Conservation (phyloP, 352 stramenopile genomes). For the Phytophthora rubi region DNA sequence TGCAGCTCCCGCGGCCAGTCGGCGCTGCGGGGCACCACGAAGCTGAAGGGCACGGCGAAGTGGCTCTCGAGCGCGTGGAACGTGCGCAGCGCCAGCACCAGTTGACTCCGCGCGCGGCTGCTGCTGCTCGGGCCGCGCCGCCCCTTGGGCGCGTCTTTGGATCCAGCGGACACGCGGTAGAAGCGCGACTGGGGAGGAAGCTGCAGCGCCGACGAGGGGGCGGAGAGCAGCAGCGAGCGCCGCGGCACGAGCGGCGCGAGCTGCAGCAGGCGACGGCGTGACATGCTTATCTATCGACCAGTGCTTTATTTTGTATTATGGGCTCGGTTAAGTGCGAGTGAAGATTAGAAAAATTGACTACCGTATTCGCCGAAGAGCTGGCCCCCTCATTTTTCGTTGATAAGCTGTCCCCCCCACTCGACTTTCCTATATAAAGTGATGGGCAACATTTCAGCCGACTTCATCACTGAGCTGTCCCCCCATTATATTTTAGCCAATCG, state of each 20-base stretch:
- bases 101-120: slow-evolving; percentile 11
- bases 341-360: too few relatives aligned
- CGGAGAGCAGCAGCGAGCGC: background rate
- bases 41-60: slow-evolving; percentile 67
- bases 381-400: too few relatives aligned
- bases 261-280: background rate
- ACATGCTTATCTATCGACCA: background rate
- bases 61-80: slow-evolving; percentile 69
- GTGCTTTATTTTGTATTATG: background rate
- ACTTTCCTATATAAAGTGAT: too few relatives aligned
- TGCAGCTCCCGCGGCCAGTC: slow-evolving; percentile 60
- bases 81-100: slow-evolving; percentile 56
- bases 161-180: background rate
- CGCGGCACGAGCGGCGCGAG: background rate
- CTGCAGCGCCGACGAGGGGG: background rate
- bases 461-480: too few relatives aligned
- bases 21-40: slow-evolving; percentile 25
- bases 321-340: too few relatives aligned
- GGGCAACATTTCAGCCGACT: too few relatives aligned
- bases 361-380: too few relatives aligned
- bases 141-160: background rate
- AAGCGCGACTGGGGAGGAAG: background rate
- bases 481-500: too few relatives aligned
- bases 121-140: background rate
- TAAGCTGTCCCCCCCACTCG: too few relatives aligned